Percentiles rank a stretch among this genome's conserved stretches.
Conservation (phyloP, 1,284 basidiomycete species). For the Boletus mariae region DNA sequence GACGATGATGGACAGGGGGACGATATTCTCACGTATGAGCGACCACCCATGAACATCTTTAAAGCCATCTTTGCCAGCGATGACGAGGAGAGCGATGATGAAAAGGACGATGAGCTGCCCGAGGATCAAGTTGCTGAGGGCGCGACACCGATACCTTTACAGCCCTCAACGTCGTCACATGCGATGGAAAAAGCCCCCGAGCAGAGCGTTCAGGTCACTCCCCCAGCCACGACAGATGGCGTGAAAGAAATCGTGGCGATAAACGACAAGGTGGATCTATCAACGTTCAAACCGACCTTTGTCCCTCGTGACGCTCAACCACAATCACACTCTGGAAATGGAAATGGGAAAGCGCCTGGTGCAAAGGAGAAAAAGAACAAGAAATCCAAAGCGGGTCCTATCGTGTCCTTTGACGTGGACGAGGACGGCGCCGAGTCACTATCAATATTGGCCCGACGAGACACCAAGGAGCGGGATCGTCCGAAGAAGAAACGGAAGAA, state of each 20-base stretch:
- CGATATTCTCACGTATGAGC: conserved; percentile 83
- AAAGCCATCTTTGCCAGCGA: conserved; percentile 93
- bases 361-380: conserved; percentile 41
- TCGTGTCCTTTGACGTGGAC: conserved; percentile 70
- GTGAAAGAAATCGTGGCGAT: conserved; percentile 11
- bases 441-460: conserved; percentile 25
- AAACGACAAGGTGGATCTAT: conserved; percentile 46
- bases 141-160: conserved; percentile 5
- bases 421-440: conserved; percentile 48
- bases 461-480: conserved; percentile 41
- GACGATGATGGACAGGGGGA: conserved; percentile 85
- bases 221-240: not conserved
- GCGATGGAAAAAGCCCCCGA: not conserved
- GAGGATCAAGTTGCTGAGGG: conserved; percentile 32
- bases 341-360: conserved; percentile 24
- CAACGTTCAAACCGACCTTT: conserved; percentile 79
- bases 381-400: conserved; percentile 35
- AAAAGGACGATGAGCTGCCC: conserved; percentile 38
- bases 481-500: conserved; percentile 47
- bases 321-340: conserved; percentile 15
- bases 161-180: conserved; percentile 3
- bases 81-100: conserved; percentile 75
- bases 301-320: conserved; percentile 53
- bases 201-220: not conserved
- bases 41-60: conserved; percentile 90